Evolutionary conservation across 2,329 filamentous ascomycete genomes (phyloP).

Genomic region (Fusarium burgessii): DNA sequence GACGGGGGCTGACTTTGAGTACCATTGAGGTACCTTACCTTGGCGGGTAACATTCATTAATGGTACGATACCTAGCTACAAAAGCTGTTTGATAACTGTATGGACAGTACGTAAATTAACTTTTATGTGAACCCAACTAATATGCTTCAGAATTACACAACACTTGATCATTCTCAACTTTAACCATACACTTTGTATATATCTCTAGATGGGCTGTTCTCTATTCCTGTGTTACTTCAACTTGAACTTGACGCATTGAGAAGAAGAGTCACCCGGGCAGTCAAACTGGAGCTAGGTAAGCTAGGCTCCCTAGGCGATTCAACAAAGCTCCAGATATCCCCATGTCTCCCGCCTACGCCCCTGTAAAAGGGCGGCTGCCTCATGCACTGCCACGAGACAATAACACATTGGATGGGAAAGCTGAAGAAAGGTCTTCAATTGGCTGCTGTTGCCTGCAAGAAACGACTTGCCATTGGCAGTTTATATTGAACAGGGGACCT

Average conservation of each 20-base stretch:
- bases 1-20: constrained; percentile 8
- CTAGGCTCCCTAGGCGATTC: constrained; percentile 9
- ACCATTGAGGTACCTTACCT: not conserved
- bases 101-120: not conserved
- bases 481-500: constrained; percentile 18
- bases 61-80: not conserved
- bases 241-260: constrained; percentile 4
- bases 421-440: constrained; percentile 6
- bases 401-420: constrained; percentile 44
- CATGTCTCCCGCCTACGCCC: constrained; percentile 21
- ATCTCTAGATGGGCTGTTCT: not conserved
- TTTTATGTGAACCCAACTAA: not conserved
- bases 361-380: constrained; percentile 42
- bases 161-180: not conserved
- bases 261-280: constrained; percentile 21
- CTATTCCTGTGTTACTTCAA: not conserved
- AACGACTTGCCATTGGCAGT: constrained; percentile 12
- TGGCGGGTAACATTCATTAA: not conserved
- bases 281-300: constrained; percentile 10
- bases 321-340: constrained; percentile 18
- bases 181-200: not conserved
- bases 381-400: constrained; percentile 50
- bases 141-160: not conserved
- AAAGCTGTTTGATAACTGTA: not conserved
- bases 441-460: constrained; percentile 29